These are phyloP conservation scores for Coniferiporia weirii DNA, from an alignment of 1,284 basidiomycete genomes.

Conservation along the genomic window DNA sequence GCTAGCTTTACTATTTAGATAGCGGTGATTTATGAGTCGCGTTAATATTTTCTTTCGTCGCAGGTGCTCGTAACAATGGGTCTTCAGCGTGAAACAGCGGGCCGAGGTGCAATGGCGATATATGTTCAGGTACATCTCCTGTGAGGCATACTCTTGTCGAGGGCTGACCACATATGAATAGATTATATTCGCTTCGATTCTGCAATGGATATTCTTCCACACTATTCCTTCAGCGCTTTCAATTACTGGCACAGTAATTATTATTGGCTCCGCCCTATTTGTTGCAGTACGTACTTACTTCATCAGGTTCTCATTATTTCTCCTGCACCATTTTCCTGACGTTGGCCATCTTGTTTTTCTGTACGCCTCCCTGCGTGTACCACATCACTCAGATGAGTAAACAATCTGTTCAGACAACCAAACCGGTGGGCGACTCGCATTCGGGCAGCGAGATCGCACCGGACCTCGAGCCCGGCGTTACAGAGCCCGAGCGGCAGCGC, in stretches of 20 bases:
- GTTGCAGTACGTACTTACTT: constrained; percentile 44
- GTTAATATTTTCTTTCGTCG: neutral
- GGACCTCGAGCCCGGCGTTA: constrained; percentile 5
- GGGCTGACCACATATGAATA: constrained; percentile 21
- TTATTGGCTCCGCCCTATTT: constrained; percentile 54
- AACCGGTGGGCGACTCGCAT: neutral
- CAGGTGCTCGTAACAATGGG: constrained; percentile 57
- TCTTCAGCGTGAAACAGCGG: constrained; percentile 59
- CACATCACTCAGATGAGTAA: constrained; percentile 4
- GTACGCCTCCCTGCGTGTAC: neutral
- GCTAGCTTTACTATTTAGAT: neutral
- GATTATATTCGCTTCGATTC: constrained; percentile 56
- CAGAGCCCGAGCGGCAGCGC: constrained; percentile 1
- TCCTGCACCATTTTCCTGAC: neutral
- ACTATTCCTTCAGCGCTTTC: constrained; percentile 48
- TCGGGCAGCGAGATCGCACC: constrained; percentile 1
- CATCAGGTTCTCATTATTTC: neutral
- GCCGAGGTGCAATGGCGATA: constrained; percentile 54
- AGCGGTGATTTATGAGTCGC: neutral
- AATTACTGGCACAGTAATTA: constrained; percentile 50
- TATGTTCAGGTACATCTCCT: constrained; percentile 47
- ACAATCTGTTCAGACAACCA: neutral
- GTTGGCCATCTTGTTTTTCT: neutral
- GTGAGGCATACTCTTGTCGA: neutral
- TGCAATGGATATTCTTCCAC: constrained; percentile 60